Percentiles rank a stretch among this genome's conserved stretches.
phyloP scores from a whole-genome alignment of 257 asterid species.

The Solanum pimpinellifolium region DNA sequence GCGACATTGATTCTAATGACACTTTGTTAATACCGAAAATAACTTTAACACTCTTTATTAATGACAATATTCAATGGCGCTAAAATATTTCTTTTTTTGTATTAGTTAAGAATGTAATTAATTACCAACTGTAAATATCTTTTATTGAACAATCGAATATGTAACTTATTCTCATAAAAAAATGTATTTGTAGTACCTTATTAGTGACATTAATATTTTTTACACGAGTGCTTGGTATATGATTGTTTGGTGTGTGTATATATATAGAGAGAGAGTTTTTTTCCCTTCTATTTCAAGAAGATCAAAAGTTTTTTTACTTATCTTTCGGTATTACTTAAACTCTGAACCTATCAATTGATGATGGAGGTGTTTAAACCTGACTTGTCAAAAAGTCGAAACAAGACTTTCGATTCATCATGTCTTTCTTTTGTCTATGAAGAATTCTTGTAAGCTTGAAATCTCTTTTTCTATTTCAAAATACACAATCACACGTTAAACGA shows the following conservation, averaged over 20 bases:
- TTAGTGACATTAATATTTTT: not conserved
- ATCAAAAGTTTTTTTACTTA: no score
- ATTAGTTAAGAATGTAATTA: not conserved
- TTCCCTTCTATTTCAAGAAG: no score
- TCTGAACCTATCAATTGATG: not conserved
- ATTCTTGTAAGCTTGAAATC: not conserved
- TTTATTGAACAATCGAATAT: not conserved
- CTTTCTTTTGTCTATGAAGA: not conserved
- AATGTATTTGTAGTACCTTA: not conserved
- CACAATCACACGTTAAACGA: not conserved
- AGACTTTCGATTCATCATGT: not conserved
- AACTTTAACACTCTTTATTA: no score
- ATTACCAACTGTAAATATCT: not conserved
- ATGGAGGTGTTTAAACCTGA: not conserved
- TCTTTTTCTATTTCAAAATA: not conserved
- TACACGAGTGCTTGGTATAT: not conserved
- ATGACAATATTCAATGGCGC: no score
- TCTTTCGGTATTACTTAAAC: not conserved
- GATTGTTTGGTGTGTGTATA: no score
- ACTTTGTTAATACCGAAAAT: no score
- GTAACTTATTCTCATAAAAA: not conserved
- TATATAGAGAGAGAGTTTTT: not conserved
- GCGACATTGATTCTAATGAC: no score
- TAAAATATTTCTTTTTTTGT: accelerated
- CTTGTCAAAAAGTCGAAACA: not conserved